Conservation (phyloP, 1,284 basidiomycete species). For the Entoloma clypeatum region DNA sequence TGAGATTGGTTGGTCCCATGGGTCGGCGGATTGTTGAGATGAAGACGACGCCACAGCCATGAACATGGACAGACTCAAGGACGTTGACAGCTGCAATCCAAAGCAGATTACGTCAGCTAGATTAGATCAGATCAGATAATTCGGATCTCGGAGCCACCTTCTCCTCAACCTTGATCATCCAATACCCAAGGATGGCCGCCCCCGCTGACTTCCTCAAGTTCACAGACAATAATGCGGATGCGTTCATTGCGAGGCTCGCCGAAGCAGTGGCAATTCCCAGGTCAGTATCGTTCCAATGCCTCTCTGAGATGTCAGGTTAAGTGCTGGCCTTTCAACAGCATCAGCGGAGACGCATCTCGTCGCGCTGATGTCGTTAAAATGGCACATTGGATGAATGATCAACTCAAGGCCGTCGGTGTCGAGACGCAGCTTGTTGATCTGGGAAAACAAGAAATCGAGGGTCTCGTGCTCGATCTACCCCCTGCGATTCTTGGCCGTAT, state of each 20-base stretch:
- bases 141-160: not conserved
- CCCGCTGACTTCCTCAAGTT: slow-evolving; percentile 42
- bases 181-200: slow-evolving; percentile 37
- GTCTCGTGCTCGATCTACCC: slow-evolving; percentile 75
- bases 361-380: slow-evolving; percentile 79
- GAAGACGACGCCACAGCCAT: slow-evolving; percentile 17
- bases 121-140: slow-evolving; percentile 7
- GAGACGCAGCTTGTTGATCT: slow-evolving; percentile 71
- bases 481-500: slow-evolving; percentile 86
- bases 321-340: slow-evolving; percentile 35
- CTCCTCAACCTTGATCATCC: not conserved
- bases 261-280: slow-evolving; percentile 89
- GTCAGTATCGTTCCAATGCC: slow-evolving; percentile 38
- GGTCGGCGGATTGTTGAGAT: slow-evolving; percentile 16
- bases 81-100: not conserved
- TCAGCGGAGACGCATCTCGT: slow-evolving; percentile 64
- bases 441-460: slow-evolving; percentile 83
- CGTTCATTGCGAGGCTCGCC: slow-evolving; percentile 75
- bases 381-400: slow-evolving; percentile 73
- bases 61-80: slow-evolving; percentile 1
- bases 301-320: not conserved
- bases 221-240: slow-evolving; percentile 68
- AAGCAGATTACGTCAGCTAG: slow-evolving; percentile 3
- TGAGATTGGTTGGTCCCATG: slow-evolving; percentile 19
- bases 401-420: slow-evolving; percentile 75